phyloP scores from a whole-genome alignment of 148 eudicot genomes.

The Amaranthus cruentus region DNA sequence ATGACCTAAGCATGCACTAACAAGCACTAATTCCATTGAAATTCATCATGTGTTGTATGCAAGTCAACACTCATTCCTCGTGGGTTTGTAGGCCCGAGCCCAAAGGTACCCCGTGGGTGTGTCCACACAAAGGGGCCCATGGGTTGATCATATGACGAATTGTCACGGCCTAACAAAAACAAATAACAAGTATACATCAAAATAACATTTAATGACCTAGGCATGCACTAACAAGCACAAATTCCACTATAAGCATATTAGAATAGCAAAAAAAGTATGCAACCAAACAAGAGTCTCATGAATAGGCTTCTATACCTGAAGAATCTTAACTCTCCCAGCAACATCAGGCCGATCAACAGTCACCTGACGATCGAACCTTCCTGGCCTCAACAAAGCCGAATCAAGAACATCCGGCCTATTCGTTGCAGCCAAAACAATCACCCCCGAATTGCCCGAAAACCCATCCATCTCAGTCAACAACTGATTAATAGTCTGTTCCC shows the following conservation, averaged over 20 bases:
- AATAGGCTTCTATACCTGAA: constrained; percentile 52
- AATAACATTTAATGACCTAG: neutral
- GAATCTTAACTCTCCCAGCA: constrained; percentile 94
- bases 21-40: neutral
- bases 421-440: constrained; percentile 94
- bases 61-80: neutral
- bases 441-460: constrained; percentile 93
- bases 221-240: neutral
- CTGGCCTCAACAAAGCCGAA: constrained; percentile 96
- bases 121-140: too few species aligned
- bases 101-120: too few species aligned
- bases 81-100: too few species aligned
- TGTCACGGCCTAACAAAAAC: too few species aligned
- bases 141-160: too few species aligned
- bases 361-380: constrained; percentile 99
- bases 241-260: neutral
- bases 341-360: constrained; percentile 98
- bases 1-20: neutral
- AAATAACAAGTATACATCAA: too few species aligned
- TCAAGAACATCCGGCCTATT: constrained; percentile 98
- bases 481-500: constrained; percentile 99
- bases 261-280: neutral
- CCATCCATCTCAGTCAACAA: constrained; percentile 99
- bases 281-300: neutral
- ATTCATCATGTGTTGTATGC: neutral